Base-by-base conservation (phyloP, 176 grass and related monocot species). In the Paspalum notatum region DNA sequence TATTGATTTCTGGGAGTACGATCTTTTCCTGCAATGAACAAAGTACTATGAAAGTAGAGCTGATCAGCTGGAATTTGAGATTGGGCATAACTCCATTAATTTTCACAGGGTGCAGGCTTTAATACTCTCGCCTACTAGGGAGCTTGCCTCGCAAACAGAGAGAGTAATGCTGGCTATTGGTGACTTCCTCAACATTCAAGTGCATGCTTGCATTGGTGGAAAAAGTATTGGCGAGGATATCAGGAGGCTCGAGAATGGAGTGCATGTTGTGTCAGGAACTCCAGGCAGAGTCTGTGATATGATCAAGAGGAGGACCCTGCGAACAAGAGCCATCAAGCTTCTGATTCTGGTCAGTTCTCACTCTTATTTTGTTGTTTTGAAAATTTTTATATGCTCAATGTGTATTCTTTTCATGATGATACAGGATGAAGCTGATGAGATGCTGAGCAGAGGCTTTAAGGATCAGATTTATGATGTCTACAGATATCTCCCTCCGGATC, bases 401-500 rank as follows among this genome's bases (percentile, higher is more conserved):
- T 17, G 8, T 47, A 83, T 74, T 80, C 17, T 14, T 63, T 60
- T 16, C 48, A 58, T 71, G 47, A 78, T 69, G 41, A 81, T 73
- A 89, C 72, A 95, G 92, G 95, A 98, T 73, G 95, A 98, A 83
- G 89, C 92, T 38, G 95, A 98, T 89, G 95, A 98, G 76, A 95
- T 98, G 92, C 78, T 95, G 90, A 95, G 78, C 63, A 84, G 90
- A 85, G 95, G 90, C 12, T 98, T 98, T 61, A 93, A 98, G 88
- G 95, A 98, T 73, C 95, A 98, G 82, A 98, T 95, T 53, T 95
- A 98, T 65, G 92, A 90, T 74, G 84, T 98, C 24, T 98, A 98
- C 84, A 79, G 92, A 82, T 93, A 95, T 77, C 92, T 95, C 24
- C 92, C 95, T 4, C 92, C 90, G 13, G 90, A 95, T 46, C 90